Conservation (phyloP, 176 grass and related monocot genomes). For the Chrysopogon serrulatus region DNA sequence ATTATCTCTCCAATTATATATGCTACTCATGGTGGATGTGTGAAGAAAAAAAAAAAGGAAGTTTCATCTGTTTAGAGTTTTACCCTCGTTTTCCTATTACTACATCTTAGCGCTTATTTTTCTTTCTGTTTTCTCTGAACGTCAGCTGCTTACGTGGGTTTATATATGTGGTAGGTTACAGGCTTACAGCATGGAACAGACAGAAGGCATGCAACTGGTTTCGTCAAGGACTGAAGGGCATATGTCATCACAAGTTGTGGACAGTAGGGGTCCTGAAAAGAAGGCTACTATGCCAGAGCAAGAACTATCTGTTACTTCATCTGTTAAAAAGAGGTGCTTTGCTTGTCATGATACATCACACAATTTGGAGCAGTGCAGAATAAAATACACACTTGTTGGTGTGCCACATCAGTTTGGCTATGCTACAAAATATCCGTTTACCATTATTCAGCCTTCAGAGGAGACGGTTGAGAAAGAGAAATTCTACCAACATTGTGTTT, state of each 20-base stretch:
- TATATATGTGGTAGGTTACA: background rate
- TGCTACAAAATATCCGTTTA: conserved; percentile 31
- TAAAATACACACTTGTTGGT: conserved; percentile 17
- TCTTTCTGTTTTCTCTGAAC: background rate
- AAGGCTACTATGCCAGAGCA: background rate
- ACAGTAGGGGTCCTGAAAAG: background rate
- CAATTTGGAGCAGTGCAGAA: conserved; percentile 30
- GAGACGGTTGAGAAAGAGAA: conserved; percentile 1
- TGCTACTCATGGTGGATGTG: background rate
- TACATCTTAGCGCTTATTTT: too few relatives aligned
- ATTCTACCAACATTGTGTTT: conserved; percentile 4
- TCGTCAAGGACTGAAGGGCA: background rate
- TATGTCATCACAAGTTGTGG: conserved; percentile 1
- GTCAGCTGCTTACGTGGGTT: conserved; percentile 12
- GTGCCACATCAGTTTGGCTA: conserved; percentile 18
- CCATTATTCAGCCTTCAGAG: conserved; percentile 27
- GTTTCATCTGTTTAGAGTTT: background rate
- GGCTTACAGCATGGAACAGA: background rate
- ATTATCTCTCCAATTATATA: too few relatives aligned
- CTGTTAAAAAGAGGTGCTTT: conserved; percentile 8
- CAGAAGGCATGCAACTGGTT: background rate
- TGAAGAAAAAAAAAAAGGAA: background rate
- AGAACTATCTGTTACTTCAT: background rate
- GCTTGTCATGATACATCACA: conserved; percentile 33
- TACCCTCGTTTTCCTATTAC: background rate